phyloP scores from a whole-genome alignment of 208 protist species.

The Tetramitus jugosus region DNA sequence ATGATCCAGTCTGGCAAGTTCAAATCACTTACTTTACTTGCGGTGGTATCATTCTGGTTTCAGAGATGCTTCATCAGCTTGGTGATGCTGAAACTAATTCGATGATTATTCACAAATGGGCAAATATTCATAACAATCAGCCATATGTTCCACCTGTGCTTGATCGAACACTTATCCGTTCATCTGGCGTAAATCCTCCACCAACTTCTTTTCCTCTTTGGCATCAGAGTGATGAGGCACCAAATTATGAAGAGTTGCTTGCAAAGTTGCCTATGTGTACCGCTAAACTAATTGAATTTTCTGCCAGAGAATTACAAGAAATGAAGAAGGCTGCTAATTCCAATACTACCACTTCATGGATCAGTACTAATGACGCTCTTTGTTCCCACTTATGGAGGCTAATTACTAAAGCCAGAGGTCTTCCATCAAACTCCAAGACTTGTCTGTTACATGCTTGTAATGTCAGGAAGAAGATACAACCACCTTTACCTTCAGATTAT shows the following conservation, averaged over 20 bases:
- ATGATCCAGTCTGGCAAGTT: neutral
- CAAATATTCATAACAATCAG: neutral
- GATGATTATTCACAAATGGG: neutral
- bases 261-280: neutral
- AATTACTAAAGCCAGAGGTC: neutral
- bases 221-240: neutral
- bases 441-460: neutral
- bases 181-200: neutral
- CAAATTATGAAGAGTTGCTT: neutral
- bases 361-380: neutral
- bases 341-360: neutral
- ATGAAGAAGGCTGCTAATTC: neutral
- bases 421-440: neutral
- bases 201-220: neutral
- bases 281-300: neutral
- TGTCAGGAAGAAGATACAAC: neutral
- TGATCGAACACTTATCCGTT: neutral
- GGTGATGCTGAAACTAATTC: neutral
- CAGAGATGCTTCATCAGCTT: neutral
- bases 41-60: neutral
- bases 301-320: neutral
- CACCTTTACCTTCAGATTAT: neutral
- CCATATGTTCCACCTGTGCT: neutral
- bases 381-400: slow-evolving; percentile 2
- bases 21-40: neutral